phyloP scores from a whole-genome alignment of 1,139 yeast species.

The Candida labiduridarum region DNA sequence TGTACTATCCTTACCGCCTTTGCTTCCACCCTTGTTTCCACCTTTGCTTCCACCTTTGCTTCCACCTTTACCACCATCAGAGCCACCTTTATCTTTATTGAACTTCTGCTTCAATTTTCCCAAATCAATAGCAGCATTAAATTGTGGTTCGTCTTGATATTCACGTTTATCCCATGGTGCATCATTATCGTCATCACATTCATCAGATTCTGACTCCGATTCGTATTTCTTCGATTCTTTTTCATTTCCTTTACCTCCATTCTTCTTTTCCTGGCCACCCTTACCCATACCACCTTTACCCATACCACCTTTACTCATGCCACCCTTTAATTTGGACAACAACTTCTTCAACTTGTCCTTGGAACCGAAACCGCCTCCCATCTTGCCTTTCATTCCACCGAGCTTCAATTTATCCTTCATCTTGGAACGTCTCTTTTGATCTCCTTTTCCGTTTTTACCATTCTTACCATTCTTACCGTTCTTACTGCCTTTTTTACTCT shows the following conservation, averaged over 20 bases:
- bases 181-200: constrained; percentile 4
- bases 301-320: not conserved
- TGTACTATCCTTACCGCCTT: constrained; percentile 3
- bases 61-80: constrained; percentile 8
- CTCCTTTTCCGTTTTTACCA: not conserved
- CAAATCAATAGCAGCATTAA: constrained; percentile 8
- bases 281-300: not conserved
- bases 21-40: not conserved
- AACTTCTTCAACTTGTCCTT: constrained; percentile 1
- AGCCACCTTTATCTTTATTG: constrained; percentile 5
- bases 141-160: constrained; percentile 1
- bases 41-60: constrained; percentile 8
- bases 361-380: not conserved
- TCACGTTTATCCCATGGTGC: constrained; percentile 3
- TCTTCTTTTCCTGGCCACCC: not conserved
- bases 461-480: not conserved
- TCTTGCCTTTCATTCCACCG: constrained; percentile 1
- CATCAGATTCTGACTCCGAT: not conserved
- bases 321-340: not conserved
- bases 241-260: not conserved
- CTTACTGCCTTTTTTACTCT: not conserved
- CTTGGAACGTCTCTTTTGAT: constrained; percentile 4
- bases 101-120: constrained; percentile 8
- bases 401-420: not conserved
- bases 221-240: not conserved